Conservation (phyloP, 1,284 basidiomycete genomes). For the Meripilus lineatus region DNA sequence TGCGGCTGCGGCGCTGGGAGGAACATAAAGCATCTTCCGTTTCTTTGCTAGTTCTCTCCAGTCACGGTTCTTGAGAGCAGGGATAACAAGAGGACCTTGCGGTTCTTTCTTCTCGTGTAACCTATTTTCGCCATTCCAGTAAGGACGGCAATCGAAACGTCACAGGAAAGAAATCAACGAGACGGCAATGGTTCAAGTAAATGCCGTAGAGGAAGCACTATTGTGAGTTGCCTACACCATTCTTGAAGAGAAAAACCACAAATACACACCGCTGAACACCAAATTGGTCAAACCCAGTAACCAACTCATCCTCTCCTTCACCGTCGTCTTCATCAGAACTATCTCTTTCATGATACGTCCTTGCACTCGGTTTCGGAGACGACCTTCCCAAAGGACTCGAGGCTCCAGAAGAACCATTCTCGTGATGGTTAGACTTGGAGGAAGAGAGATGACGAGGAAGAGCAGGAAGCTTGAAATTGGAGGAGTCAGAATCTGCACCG, state of each 20-base stretch:
- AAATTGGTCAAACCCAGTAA: slow-evolving; percentile 67
- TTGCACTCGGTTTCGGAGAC: slow-evolving; percentile 36
- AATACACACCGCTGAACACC: slow-evolving; percentile 73
- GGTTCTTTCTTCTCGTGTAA: slow-evolving; percentile 40
- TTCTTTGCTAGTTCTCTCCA: slow-evolving; percentile 78
- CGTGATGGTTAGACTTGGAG: too few species aligned
- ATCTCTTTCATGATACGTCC: slow-evolving; percentile 36
- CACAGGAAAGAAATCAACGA: too few species aligned
- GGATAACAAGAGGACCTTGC: slow-evolving; percentile 75
- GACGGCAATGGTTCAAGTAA: too few species aligned
- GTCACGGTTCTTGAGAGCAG: slow-evolving; percentile 78
- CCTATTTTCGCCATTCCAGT: slow-evolving; percentile 37
- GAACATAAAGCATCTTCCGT: slow-evolving; percentile 57
- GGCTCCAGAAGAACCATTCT: slow-evolving; percentile 37
- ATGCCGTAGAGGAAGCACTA: background rate
- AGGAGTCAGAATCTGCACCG: slow-evolving; percentile 49
- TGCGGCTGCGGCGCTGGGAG: slow-evolving; percentile 53
- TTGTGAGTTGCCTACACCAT: too few species aligned
- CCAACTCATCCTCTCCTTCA: slow-evolving; percentile 61
- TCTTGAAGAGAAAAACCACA: slow-evolving; percentile 11
- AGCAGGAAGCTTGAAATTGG: slow-evolving; percentile 51
- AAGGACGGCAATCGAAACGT: slow-evolving; percentile 38
- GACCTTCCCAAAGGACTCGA: slow-evolving; percentile 54
- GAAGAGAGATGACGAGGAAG: slow-evolving; percentile 49
- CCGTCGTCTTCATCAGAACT: slow-evolving; percentile 59